Evolutionary conservation across 2,329 filamentous ascomycete species (phyloP), one percentile per base, ranked within the genome.

Genomic region (Botryotinia convoluta): DNA sequence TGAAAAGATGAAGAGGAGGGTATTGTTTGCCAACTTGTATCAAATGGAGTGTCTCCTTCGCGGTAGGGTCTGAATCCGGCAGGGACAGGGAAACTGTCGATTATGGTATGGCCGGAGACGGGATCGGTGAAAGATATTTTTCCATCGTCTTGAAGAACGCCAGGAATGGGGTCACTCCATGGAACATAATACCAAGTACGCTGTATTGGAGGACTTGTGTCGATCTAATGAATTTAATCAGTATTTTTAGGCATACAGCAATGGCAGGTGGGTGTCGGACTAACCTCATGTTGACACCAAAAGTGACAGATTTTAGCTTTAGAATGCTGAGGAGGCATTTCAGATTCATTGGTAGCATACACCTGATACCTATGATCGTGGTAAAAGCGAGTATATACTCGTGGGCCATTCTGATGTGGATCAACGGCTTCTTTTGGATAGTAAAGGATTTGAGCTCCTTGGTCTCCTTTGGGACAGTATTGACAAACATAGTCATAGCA

Each of bases 221-320:
- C 64, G 7, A 57, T 68, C 64, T 68, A 29, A 68, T 42, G 5
- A 39, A 10, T 16, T 29, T 0, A 32, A 20, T 68, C 12, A 68
- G 48, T 26, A 57, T 29, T 37, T 22, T 20, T 22, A 42, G 9
- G n/a, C 6, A 42, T 20, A 29, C 4, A 5, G 5, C 3, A 42
- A 42, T 26, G 26, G 7, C 12, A n/a, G 26, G 20, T 42, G 7
- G 1, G 7, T 54, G 12, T 57, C 26, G 29, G 22, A 42, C 48
- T 68, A 14, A 68, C 64, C 29, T 68, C 35, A 57, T 68, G 64
- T 9, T 42, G 35, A 18, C 64, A 68, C 64, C 48, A 68, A 57
- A 68, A 68, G 45, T 37, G 54, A 57, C 48, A 68, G 64, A 68
- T 39, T 16, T 51, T 20, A 29, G 35, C 64, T 37, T 48, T 54